A percentile compares a stretch with the other conserved stretches of the same genome.
Evolutionary conservation across 176 grass and related monocot genomes (phyloP).

Genomic region (Zoysia pacifica): DNA sequence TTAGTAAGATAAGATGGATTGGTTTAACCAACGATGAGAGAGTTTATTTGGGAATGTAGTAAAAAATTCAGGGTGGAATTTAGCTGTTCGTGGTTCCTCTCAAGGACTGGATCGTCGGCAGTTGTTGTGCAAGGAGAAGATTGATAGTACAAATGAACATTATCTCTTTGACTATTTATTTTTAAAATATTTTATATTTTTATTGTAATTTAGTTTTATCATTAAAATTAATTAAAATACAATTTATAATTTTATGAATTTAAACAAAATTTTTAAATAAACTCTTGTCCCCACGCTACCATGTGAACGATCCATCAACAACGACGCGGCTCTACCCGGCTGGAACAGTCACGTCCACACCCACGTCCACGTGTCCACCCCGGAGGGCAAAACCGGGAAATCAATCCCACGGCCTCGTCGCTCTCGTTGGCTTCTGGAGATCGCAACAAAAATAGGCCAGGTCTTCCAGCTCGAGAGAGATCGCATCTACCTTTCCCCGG

Average conservation of each 20-base stretch:
- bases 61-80: neutral
- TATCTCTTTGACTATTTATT: no score
- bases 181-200: no score
- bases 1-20: neutral
- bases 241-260: no score
- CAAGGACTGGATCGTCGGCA: neutral
- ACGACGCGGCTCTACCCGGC: neutral
- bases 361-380: neutral
- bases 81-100: neutral
- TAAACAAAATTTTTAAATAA: no score
- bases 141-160: no score
- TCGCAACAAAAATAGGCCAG: conserved; percentile 29
- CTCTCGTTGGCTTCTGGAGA: conserved; percentile 16
- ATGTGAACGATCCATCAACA: neutral
- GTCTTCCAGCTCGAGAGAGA: neutral
- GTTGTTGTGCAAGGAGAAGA: neutral
- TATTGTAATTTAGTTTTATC: no score
- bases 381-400: conserved; percentile 12
- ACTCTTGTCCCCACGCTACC: neutral
- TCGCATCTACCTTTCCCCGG: conserved; percentile 11
- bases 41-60: neutral
- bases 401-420: neutral
- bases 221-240: no score
- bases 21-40: neutral
- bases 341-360: neutral